A percentile compares a stretch with the other conserved stretches of the same genome.
phyloP scores from a whole-genome alignment of 1,284 basidiomycete species.

The Crepidotus sp. region DNA sequence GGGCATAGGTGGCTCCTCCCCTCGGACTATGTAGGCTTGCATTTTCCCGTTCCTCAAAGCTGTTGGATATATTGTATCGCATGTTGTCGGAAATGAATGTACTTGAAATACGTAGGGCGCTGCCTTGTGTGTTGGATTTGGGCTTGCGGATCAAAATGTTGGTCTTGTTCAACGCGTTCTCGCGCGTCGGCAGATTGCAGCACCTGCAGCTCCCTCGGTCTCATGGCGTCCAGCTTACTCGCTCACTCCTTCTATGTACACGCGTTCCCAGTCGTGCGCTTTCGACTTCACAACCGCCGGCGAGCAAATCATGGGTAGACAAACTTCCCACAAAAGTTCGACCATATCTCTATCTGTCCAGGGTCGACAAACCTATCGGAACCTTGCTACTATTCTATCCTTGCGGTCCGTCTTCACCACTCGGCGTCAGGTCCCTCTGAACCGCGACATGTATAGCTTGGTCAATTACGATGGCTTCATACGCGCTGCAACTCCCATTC shows the following conservation, averaged over 20 bases:
- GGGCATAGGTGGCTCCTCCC: too few species aligned
- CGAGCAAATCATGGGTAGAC: constrained; percentile 54
- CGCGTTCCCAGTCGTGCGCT: neutral
- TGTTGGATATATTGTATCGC: constrained; percentile 7
- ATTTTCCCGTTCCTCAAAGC: constrained; percentile 1
- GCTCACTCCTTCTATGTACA: neutral
- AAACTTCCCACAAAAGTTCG: constrained; percentile 46
- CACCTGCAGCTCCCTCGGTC: neutral
- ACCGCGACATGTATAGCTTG: constrained; percentile 52
- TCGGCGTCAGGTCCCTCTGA: constrained; percentile 2
- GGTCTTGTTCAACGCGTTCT: neutral
- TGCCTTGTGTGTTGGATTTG: neutral
- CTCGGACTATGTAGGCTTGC: too few species aligned
- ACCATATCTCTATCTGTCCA: constrained; percentile 81
- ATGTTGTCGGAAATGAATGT: constrained; percentile 10
- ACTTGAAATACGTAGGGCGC: neutral
- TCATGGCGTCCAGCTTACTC: neutral
- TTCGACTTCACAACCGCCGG: constrained; percentile 4
- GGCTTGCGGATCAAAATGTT: constrained; percentile 3
- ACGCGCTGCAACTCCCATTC: constrained; percentile 58
- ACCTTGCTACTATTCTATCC: constrained; percentile 89
- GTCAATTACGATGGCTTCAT: constrained; percentile 93
- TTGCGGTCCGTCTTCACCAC: constrained; percentile 51
- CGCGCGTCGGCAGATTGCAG: constrained; percentile 8
- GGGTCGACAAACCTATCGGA: constrained; percentile 95